A percentile compares a stretch with the other conserved stretches of the same genome.
Conservation (phyloP, 75 land plant species). For the Pinus tabuliformis region DNA sequence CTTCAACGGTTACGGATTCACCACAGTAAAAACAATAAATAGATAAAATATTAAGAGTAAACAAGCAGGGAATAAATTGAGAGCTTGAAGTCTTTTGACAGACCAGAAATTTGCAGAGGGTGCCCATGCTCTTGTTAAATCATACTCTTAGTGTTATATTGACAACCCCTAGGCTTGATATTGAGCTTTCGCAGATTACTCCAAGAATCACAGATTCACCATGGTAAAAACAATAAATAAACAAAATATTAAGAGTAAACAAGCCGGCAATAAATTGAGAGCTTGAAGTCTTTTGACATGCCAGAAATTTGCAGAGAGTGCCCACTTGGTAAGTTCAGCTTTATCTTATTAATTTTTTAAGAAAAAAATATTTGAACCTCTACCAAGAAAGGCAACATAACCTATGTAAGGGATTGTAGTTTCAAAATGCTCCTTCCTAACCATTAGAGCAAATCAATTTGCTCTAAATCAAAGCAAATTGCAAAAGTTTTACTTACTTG, state of each 20-base stretch:
- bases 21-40: too few species aligned
- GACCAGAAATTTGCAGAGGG: neutral
- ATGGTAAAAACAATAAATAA: too few species aligned
- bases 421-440: neutral
- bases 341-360: neutral
- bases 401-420: neutral
- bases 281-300: neutral
- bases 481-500: neutral
- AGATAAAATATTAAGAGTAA: neutral
- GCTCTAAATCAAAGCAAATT: neutral
- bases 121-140: too few species aligned
- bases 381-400: neutral
- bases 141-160: too few species aligned
- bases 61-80: neutral
- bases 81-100: neutral
- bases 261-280: neutral
- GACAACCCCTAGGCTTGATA: too few species aligned
- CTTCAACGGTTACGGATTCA: too few species aligned
- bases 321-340: neutral
- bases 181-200: too few species aligned
- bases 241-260: neutral
- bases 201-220: too few species aligned
- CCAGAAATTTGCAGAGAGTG: neutral
- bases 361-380: too few species aligned
- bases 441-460: neutral